Evolutionary conservation across 176 grass and related monocot species (phyloP).

Genomic region (Tillandsia fasciculata): DNA sequence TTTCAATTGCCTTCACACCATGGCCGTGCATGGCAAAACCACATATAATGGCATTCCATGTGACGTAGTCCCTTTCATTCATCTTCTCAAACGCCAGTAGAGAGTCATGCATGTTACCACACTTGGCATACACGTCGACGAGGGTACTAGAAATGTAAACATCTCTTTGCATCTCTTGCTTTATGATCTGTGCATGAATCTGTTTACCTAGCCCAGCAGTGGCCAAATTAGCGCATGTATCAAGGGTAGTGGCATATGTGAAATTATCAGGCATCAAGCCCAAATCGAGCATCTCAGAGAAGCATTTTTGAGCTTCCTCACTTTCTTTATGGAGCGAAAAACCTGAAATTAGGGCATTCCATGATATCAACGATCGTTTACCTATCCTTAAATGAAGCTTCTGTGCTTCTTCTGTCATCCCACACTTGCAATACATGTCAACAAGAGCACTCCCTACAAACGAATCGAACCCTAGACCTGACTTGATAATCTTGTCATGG

Average conservation of each 20-base stretch:
- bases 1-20: constrained; percentile 56
- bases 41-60: constrained; percentile 93
- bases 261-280: constrained; percentile 59
- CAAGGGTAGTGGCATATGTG: constrained; percentile 65
- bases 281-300: constrained; percentile 56
- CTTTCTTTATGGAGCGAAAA: constrained; percentile 78
- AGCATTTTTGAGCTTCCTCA: constrained; percentile 60
- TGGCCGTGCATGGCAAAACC: constrained; percentile 73
- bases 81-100: constrained; percentile 50
- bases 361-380: constrained; percentile 49
- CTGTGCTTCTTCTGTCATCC: constrained; percentile 52
- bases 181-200: constrained; percentile 71
- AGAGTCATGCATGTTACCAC: constrained; percentile 54
- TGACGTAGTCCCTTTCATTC: constrained; percentile 48
- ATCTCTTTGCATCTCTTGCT: constrained; percentile 62
- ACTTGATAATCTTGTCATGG: constrained; percentile 80
- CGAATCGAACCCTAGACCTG: constrained; percentile 53
- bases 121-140: constrained; percentile 86
- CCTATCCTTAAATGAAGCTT: constrained; percentile 71
- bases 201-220: constrained; percentile 68
- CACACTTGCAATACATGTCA: constrained; percentile 89
- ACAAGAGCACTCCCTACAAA: constrained; percentile 70
- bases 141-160: constrained; percentile 73
- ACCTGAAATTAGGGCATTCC: constrained; percentile 80
- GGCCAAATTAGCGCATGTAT: constrained; percentile 73